Evolutionary conservation across 192 early-diverging fungal genomes (phyloP), one percentile per base, ranked within the genome.

Genomic region (Pilaira anomala): DNA sequence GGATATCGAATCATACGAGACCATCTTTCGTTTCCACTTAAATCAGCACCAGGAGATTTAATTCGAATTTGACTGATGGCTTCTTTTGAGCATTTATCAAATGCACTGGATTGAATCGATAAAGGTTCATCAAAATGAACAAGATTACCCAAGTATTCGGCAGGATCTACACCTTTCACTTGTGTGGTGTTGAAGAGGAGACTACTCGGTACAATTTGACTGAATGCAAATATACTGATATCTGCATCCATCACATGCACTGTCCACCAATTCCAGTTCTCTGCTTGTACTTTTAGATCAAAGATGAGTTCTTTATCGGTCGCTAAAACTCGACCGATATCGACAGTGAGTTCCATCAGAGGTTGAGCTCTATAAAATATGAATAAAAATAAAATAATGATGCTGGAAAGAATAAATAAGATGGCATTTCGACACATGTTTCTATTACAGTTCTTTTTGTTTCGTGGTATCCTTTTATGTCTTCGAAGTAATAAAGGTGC

Each of bases 241-340:
- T 87, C 81, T 25, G 80, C 72, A 39, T 78, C 71, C 26, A 78
- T 72, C 8, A 88, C 66, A 49, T 78, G 68, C 3, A 88, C 75
- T 29, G 80, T 78, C 75, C 82, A 83, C 39, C 80, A 69, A 51
- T 85, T 85, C 9, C 67, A 71, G 54, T 88, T 88, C 22, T 78
- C 73, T 0, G 80, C 78, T 42, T 75, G 63, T 8, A 88, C 66
- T 58, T 87, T 80, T 53, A 88, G 61, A 57, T 87, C 83, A 41
- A 88, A 87, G 24, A 88, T 78, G 22, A 88, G 72, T 63, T 87
- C 85, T 66, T 85, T 87, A 25, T 88, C 85, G 4, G 87, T 78
- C 7, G 87, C 83, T 45, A 88, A 61, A 4, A 88, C 83, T 50
- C 82, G 73, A 16, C 78, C 71, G 42, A 88, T 78, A 3, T 66